These are phyloP conservation scores for Kazachstania sp. DNA, from an alignment of 1,139 yeast species.

Conservation along the genomic window DNA sequence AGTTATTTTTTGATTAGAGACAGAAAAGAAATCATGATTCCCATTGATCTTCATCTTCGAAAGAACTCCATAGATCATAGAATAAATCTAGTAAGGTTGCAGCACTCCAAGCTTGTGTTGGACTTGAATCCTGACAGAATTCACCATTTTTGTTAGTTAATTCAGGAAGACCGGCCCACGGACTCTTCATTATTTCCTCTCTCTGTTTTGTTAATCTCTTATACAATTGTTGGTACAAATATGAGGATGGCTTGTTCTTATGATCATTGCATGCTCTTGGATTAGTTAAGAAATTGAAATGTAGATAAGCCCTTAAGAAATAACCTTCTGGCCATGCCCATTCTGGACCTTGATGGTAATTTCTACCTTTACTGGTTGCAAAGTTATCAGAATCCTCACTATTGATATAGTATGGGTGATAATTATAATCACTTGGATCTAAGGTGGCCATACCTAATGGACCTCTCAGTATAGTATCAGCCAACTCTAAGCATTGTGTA, in stretches of 20 bases:
- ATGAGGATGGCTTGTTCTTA: constrained; percentile 34
- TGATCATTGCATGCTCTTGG: constrained; percentile 21
- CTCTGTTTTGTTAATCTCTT: constrained; percentile 56
- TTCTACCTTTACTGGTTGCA: constrained; percentile 90
- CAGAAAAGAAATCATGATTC: not conserved
- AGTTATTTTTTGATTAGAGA: not conserved
- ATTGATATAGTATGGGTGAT: constrained; percentile 80
- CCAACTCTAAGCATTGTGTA: constrained; percentile 51
- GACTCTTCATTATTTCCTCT: constrained; percentile 60
- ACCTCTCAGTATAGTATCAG: constrained; percentile 70
- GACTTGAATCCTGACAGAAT: constrained; percentile 76
- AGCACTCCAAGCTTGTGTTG: constrained; percentile 95
- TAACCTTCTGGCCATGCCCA: constrained; percentile 94
- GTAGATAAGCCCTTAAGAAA: constrained; percentile 66
- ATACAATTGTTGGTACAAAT: constrained; percentile 40
- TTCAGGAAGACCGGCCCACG: constrained; percentile 93
- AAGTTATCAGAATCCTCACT: constrained; percentile 76
- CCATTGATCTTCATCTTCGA: constrained; percentile 6
- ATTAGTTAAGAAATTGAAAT: constrained; percentile 41
- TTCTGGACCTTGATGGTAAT: constrained; percentile 98
- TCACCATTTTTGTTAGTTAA: constrained; percentile 83
- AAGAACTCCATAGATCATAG: constrained; percentile 40
- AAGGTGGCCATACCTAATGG: constrained; percentile 88
- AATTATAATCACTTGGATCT: constrained; percentile 87
- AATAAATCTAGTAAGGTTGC: constrained; percentile 78